phyloP scores from a whole-genome alignment of 2,329 filamentous ascomycete genomes.

The Coniochaeta sp. region DNA sequence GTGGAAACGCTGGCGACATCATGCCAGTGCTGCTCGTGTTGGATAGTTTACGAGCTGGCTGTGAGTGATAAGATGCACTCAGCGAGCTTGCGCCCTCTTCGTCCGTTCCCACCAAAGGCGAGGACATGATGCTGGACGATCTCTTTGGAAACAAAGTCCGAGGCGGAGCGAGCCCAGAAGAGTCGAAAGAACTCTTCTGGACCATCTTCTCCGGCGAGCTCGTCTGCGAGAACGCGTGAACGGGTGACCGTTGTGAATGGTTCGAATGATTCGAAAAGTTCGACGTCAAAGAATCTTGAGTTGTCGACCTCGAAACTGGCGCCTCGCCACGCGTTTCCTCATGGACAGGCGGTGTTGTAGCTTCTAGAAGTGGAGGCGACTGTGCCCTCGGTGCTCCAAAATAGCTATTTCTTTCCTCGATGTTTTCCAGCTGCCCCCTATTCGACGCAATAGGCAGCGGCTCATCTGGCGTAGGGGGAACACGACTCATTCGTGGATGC shows the following conservation, averaged over 20 bases:
- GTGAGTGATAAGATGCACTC: constrained; percentile 49
- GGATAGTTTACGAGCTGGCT: constrained; percentile 70
- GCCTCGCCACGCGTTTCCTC: background rate
- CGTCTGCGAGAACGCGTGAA: constrained; percentile 20
- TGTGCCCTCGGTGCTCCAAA: constrained; percentile 51
- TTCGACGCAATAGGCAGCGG: constrained; percentile 30
- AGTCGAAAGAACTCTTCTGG: constrained; percentile 39
- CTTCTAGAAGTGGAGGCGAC: constrained; percentile 47
- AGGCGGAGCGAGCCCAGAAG: constrained; percentile 43
- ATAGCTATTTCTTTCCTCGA: constrained; percentile 29
- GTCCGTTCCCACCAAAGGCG: constrained; percentile 59
- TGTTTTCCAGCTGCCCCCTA: constrained; percentile 18
- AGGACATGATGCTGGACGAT: constrained; percentile 54
- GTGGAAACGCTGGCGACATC: constrained; percentile 49
- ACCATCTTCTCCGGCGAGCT: constrained; percentile 36
- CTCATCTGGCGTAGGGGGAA: constrained; percentile 43
- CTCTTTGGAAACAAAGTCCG: constrained; percentile 41
- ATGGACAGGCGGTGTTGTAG: constrained; percentile 9
- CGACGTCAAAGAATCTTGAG: constrained; percentile 21
- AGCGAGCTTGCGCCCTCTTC: constrained; percentile 56
- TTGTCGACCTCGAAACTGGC: constrained; percentile 12
- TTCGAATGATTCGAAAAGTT: background rate
- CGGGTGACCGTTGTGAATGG: constrained; percentile 26
- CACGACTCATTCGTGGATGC: constrained; percentile 65
- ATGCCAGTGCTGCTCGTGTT: constrained; percentile 59